These are phyloP conservation scores for Paraphaeosphaeria sporulosa DNA, from an alignment of 2,329 filamentous ascomycete genomes.

Conservation along the genomic window DNA sequence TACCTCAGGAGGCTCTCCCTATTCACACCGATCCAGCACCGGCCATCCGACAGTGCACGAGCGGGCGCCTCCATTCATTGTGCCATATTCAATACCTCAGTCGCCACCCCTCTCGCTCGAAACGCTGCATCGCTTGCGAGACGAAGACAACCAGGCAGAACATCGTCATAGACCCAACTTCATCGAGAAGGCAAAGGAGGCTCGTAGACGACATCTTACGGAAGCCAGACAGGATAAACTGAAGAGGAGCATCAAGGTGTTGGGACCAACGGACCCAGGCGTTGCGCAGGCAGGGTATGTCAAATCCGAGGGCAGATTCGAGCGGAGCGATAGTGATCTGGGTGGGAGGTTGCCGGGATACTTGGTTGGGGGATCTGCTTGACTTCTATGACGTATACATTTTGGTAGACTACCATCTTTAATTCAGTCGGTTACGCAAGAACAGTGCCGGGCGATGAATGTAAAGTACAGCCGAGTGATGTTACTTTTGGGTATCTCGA, in stretches of 20 bases:
- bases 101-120: slow-evolving; percentile 12
- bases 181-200: slow-evolving; percentile 34
- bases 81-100: neutral
- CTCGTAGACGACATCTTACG: slow-evolving; percentile 28
- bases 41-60: slow-evolving; percentile 21
- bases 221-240: slow-evolving; percentile 36
- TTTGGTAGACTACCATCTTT: neutral
- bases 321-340: slow-evolving; percentile 8
- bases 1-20: slow-evolving; percentile 15
- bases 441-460: neutral
- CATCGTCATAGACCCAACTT: slow-evolving; percentile 20
- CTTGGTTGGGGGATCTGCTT: slow-evolving; percentile 9
- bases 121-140: slow-evolving; percentile 9
- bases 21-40: slow-evolving; percentile 16
- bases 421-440: neutral
- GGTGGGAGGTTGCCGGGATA: slow-evolving; percentile 18
- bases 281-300: slow-evolving; percentile 19
- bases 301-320: slow-evolving; percentile 10
- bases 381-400: neutral
- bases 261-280: slow-evolving; percentile 39
- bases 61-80: neutral
- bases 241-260: slow-evolving; percentile 42
- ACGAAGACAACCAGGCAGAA: slow-evolving; percentile 11
- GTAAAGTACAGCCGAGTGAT: neutral
- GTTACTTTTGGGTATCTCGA: neutral